Evolutionary conservation across 805 yeast species (phyloP), one percentile per base, ranked within the genome.

Genomic region (Starmera pachycereana): DNA sequence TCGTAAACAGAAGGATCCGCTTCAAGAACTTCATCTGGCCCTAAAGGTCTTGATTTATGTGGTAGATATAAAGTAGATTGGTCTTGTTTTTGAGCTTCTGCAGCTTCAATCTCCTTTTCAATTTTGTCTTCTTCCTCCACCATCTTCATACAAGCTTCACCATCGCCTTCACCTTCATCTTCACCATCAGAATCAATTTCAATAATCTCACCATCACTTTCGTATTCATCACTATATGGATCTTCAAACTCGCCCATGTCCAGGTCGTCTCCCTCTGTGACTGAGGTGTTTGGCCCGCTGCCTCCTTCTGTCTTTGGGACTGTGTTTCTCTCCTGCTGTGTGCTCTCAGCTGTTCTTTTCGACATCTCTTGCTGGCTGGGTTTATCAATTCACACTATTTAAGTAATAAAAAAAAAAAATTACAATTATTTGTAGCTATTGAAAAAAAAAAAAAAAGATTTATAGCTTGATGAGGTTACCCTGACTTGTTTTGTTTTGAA

Each of bases 1-100:
- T 90, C 95, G 59, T 92, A 92, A 3, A 90, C 96, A 8, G 88
- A 69, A 35, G 96, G 96, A 63, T 92, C 98, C 2, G 97, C 96
- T 64, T 90, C 97, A 56, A 92, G 70, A 11, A 83, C 94, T 66
- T 92, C 97, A 64, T 87, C 95, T 2, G 95, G 94, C 1, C 96
- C 97, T 49, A 92, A 70, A 6, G 96, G 96, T 52, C 76, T 78
- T 25, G 92, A 81, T 62, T 78, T 73, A 57, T 88, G 95, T 16
- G 98, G 97, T 48, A 92, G 68, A 62, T 85, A 92, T 35, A 90
- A 64, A 45, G 65, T 51, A 37, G 76, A 63, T 14, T 68, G 63
- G 41, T 62, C 64, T 12, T 59, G 52, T 25, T 55, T 54, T 29
- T 55, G 57, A 31, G 61, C 65, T 38, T 62, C 63, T 39, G 61